A percentile compares a stretch with the other conserved stretches of the same genome.
Evolutionary conservation across 805 yeast genomes (phyloP).

Genomic region (Kluyveromyces lactis): DNA sequence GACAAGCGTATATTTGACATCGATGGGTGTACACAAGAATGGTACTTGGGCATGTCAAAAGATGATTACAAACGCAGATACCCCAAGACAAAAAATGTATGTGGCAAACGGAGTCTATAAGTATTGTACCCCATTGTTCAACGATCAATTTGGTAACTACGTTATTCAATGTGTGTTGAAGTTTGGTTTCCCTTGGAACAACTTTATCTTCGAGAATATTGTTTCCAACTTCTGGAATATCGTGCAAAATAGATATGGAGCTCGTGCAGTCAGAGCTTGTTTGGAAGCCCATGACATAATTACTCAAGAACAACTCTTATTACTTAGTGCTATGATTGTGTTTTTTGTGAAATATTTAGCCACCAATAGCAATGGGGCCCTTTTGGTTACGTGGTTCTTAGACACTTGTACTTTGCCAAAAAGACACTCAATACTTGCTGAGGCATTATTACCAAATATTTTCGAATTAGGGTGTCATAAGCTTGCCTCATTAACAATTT

Average conservation of each 20-base stretch:
- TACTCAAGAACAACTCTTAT: conserved; percentile 56
- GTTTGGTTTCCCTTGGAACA: conserved; percentile 82
- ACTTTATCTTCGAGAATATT: conserved; percentile 80
- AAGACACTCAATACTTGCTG: conserved; percentile 58
- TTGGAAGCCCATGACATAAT: conserved; percentile 65
- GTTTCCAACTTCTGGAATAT: conserved; percentile 70
- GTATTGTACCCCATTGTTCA: conserved; percentile 74
- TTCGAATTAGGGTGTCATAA: conserved; percentile 67
- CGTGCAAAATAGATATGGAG: conserved; percentile 86
- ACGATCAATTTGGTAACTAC: conserved; percentile 95
- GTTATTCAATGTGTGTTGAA: conserved; percentile 90
- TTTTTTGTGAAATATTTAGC: conserved; percentile 72
- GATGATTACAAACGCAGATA: conserved; percentile 67
- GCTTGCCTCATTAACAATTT: conserved; percentile 71
- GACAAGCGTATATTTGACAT: conserved; percentile 73
- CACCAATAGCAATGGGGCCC: conserved; percentile 77
- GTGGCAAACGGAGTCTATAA: conserved; percentile 69
- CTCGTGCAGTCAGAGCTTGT: conserved; percentile 90
- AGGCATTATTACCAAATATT: conserved; percentile 53
- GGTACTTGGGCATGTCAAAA: conserved; percentile 99
- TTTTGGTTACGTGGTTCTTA: conserved; percentile 87
- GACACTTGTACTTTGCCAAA: conserved; percentile 69
- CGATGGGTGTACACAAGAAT: conserved; percentile 91
- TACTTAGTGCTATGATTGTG: conserved; percentile 71
- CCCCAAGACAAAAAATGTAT: conserved; percentile 51